Conservation (phyloP, 2,329 filamentous ascomycete species). For the Saccharata proteae region DNA sequence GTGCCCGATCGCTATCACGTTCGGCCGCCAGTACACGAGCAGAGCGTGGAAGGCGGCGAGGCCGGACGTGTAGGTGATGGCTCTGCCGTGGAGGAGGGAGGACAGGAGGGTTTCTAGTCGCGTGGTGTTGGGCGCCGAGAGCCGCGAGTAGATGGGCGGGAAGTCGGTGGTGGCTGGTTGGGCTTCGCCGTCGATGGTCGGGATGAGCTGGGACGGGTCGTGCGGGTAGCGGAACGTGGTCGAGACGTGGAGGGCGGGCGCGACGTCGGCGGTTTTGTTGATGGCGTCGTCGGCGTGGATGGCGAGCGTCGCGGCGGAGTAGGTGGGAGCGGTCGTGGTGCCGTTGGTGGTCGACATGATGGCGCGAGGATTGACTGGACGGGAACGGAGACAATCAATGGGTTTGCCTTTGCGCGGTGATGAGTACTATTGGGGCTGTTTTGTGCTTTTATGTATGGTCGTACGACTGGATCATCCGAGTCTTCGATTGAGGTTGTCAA, state of each 20-base stretch:
- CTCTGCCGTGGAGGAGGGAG: conserved; percentile 51
- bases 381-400: too few relatives aligned
- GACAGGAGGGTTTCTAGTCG: conserved; percentile 77
- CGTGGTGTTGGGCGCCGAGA: conserved; percentile 63
- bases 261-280: conserved; percentile 64
- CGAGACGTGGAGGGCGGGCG: conserved; percentile 79
- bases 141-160: conserved; percentile 73
- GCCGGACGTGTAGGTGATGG: conserved; percentile 71
- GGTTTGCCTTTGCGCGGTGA: too few relatives aligned
- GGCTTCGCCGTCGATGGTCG: conserved; percentile 34
- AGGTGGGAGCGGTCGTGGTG: conserved; percentile 11
- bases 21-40: conserved; percentile 72
- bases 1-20: conserved; percentile 56
- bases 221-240: conserved; percentile 77
- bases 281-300: conserved; percentile 73
- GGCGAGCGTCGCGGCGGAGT: conserved; percentile 56
- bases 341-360: conserved; percentile 3
- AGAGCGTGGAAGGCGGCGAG: conserved; percentile 81
- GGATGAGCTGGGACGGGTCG: conserved; percentile 54
- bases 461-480: too few relatives aligned
- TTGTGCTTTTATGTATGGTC: too few relatives aligned
- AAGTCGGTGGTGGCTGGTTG: conserved; percentile 19
- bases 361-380: too few relatives aligned
- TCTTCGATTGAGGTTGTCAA: too few relatives aligned
- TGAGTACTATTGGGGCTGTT: too few relatives aligned